Conservation (phyloP, 441 rosid genomes). For the Aquilaria agallochum region DNA sequence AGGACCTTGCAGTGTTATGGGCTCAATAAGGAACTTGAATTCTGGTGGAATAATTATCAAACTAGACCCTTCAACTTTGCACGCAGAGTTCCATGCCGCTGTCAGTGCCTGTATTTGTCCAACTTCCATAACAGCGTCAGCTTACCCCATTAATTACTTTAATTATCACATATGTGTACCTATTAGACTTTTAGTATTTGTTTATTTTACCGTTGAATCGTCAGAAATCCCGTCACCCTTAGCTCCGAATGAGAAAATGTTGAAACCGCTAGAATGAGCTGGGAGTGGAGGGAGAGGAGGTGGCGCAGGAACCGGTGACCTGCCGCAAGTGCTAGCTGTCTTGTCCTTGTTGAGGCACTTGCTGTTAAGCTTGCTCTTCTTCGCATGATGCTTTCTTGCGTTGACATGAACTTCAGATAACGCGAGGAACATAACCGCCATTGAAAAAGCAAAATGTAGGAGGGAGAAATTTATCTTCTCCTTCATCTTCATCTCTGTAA, state of each 20-base stretch:
- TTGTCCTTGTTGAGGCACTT: conserved; percentile 21
- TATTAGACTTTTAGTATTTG: background rate
- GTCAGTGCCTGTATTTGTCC: conserved; percentile 32
- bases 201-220: conserved; percentile 39
- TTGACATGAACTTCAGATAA: conserved; percentile 29
- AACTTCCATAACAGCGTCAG: no score
- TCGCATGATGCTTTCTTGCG: conserved; percentile 40
- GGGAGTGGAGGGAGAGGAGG: conserved; percentile 27
- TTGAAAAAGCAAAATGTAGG: conserved; percentile 15
- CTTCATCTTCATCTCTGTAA: conserved; percentile 26
- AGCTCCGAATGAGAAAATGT: conserved; percentile 51
- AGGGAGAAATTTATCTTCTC: conserved; percentile 18
- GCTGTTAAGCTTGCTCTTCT: conserved; percentile 27
- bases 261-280: conserved; percentile 20
- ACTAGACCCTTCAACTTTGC: conserved; percentile 36
- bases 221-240: conserved; percentile 50
- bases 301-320: conserved; percentile 21
- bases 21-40: conserved; percentile 39
- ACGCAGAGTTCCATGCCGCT: conserved; percentile 64
- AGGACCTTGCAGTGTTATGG: conserved; percentile 63
- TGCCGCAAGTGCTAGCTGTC: conserved; percentile 5
- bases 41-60: conserved; percentile 39
- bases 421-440: conserved; percentile 14
- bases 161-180: no score
- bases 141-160: no score